Conservation (phyloP, 768 basidiomycete species). For the Suillus luteus region DNA sequence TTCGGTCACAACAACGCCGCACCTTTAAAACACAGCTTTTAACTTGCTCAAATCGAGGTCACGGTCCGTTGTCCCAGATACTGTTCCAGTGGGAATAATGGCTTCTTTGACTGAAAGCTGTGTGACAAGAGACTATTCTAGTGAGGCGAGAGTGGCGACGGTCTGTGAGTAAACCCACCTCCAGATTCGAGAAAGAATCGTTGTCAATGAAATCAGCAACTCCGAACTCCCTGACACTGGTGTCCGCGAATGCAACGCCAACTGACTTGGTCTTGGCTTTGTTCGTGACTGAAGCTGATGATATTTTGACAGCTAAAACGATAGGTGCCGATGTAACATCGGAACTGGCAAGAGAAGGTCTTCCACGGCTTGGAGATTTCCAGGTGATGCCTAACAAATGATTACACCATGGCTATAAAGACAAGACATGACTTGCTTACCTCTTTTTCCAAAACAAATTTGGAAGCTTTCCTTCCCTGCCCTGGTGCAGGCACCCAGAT, state of each 20-base stretch:
- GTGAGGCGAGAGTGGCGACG: constrained; percentile 6
- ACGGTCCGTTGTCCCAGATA: constrained; percentile 69
- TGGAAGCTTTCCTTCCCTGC: constrained; percentile 71
- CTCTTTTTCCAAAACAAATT: constrained; percentile 82
- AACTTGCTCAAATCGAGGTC: constrained; percentile 90
- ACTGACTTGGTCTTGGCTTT: constrained; percentile 71
- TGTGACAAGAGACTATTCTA: constrained; percentile 80
- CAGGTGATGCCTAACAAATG: constrained; percentile 65
- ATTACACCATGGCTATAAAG: constrained; percentile 19
- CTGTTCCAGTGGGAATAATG: constrained; percentile 75
- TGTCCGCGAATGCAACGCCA: constrained; percentile 91
- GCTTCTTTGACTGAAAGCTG: constrained; percentile 98
- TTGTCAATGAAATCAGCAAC: constrained; percentile 93
- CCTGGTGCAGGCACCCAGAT: constrained; percentile 81
- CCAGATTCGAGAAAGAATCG: constrained; percentile 93
- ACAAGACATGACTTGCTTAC: constrained; percentile 37
- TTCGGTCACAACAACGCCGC: constrained; percentile 88
- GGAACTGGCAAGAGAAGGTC: constrained; percentile 77
- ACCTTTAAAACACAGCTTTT: constrained; percentile 83
- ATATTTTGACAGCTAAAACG: constrained; percentile 85
- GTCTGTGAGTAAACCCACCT: constrained; percentile 51
- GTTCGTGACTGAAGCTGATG: constrained; percentile 48
- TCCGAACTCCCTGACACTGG: constrained; percentile 81
- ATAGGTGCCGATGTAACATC: constrained; percentile 86
- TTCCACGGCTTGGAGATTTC: constrained; percentile 72